Evolutionary conservation across 306 rosid species (phyloP).

Genomic region (Luffa aegyptiaca): DNA sequence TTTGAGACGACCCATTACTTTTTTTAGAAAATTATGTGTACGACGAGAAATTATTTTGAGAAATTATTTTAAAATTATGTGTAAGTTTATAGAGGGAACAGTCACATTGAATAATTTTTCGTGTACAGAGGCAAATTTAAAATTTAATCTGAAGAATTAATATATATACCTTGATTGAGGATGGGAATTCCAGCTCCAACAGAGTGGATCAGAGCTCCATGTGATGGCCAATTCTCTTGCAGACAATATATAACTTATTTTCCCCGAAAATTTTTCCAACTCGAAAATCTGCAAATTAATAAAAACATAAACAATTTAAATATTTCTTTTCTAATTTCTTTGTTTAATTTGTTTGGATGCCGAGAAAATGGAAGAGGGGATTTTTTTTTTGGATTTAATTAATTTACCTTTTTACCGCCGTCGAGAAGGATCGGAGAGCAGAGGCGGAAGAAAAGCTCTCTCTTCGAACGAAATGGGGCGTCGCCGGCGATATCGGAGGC

Average conservation of each 20-base stretch:
- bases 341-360: not conserved
- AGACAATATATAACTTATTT: slow-evolving; percentile 29
- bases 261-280: slow-evolving; percentile 37
- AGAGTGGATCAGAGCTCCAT: slow-evolving; percentile 34
- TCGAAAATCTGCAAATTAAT: slow-evolving; percentile 26
- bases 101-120: too few species aligned
- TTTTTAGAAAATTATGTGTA: too few species aligned
- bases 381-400: not conserved
- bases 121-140: too few species aligned
- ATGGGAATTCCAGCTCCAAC: slow-evolving; percentile 42
- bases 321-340: not conserved
- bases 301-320: not conserved
- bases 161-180: slow-evolving; percentile 32
- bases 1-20: too few species aligned
- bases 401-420: slow-evolving; percentile 33
- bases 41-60: too few species aligned
- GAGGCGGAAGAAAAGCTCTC: slow-evolving; percentile 29
- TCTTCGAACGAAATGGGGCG: slow-evolving; percentile 24
- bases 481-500: slow-evolving; percentile 14
- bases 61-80: too few species aligned
- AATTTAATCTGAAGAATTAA: too few species aligned
- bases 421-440: slow-evolving; percentile 39
- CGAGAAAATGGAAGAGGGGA: not conserved
- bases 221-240: slow-evolving; percentile 42
- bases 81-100: too few species aligned